Percentiles rank a stretch among this genome's conserved stretches.
Evolutionary conservation across 371 early-diverging fungal species (phyloP).

Genomic region (Funneliformis caledonium): DNA sequence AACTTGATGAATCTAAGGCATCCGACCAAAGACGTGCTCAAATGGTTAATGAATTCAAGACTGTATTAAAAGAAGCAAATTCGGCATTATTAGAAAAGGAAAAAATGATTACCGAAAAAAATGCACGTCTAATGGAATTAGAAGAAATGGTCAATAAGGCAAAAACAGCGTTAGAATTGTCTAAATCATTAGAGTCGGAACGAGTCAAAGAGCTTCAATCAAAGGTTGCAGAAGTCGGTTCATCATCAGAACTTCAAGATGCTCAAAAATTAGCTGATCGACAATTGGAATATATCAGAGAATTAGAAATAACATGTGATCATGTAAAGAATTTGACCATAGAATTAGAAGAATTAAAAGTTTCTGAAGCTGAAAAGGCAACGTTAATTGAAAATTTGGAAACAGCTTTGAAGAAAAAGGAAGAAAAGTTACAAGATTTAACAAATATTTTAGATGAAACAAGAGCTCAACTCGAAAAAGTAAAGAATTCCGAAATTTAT

Average conservation of each 20-base stretch:
- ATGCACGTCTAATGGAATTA: neutral
- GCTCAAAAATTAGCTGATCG: neutral
- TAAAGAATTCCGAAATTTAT: neutral
- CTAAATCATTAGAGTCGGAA: neutral
- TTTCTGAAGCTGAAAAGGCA: neutral
- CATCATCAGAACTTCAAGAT: neutral
- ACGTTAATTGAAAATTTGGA: conserved; percentile 4
- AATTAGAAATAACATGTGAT: conserved; percentile 2
- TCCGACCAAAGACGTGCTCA: neutral
- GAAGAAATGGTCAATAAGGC: neutral
- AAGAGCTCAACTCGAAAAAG: conserved; percentile 15
- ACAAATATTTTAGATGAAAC: neutral
- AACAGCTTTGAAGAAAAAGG: neutral
- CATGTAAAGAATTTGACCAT: neutral
- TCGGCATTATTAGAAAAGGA: neutral
- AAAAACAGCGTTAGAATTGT: neutral
- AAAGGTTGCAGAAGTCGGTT: neutral
- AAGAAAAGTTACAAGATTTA: neutral
- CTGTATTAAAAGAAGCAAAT: neutral
- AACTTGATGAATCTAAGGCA: conserved; percentile 11
- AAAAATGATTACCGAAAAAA: neutral
- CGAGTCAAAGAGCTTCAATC: neutral
- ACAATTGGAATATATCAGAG: neutral
- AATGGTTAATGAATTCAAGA: conserved; percentile 14
- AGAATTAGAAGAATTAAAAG: conserved; percentile 2